A percentile compares a stretch with the other conserved stretches of the same genome.
Conservation (phyloP, 2,329 filamentous ascomycete species). For the Ophiostoma novo-ulmi region DNA sequence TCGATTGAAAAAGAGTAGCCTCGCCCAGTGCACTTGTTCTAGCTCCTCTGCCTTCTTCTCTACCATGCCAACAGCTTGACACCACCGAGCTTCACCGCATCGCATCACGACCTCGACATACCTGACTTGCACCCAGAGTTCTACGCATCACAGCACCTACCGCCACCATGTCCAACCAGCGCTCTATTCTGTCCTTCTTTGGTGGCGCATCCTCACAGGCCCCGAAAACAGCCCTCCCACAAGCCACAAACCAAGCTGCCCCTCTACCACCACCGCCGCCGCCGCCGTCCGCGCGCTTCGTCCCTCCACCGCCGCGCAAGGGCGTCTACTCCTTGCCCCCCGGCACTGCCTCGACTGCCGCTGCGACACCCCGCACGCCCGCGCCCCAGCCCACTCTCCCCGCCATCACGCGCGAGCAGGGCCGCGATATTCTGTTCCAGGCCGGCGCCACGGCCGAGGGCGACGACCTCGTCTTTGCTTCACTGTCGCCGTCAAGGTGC, state of each 20-base stretch:
- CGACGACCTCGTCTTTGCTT: constrained; percentile 22
- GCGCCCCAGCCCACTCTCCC: constrained; percentile 19
- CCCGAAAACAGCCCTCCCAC: background rate
- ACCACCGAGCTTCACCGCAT: constrained; percentile 1
- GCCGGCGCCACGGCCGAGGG: constrained; percentile 19
- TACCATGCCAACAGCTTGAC: background rate
- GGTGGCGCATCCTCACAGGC: background rate
- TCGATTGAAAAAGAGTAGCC: background rate
- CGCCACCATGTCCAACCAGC: constrained; percentile 30
- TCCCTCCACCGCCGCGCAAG: constrained; percentile 23
- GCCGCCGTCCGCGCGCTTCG: constrained; percentile 27
- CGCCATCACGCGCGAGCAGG: constrained; percentile 20
- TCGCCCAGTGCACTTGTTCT: background rate
- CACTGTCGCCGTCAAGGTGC: constrained; percentile 25
- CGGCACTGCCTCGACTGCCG: background rate
- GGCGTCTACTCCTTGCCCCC: constrained; percentile 1
- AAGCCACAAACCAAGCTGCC: constrained; percentile 26
- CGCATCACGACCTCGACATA: background rate
- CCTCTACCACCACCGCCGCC: constrained; percentile 31
- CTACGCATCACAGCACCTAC: no score
- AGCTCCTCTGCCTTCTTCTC: background rate
- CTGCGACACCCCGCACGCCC: constrained; percentile 14
- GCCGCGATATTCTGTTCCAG: constrained; percentile 27
- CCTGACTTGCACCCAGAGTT: background rate
- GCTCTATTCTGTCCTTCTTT: constrained; percentile 61